Base-by-base conservation (phyloP, 2,329 filamentous ascomycete species). In the Paramyrothecium roridum region DNA sequence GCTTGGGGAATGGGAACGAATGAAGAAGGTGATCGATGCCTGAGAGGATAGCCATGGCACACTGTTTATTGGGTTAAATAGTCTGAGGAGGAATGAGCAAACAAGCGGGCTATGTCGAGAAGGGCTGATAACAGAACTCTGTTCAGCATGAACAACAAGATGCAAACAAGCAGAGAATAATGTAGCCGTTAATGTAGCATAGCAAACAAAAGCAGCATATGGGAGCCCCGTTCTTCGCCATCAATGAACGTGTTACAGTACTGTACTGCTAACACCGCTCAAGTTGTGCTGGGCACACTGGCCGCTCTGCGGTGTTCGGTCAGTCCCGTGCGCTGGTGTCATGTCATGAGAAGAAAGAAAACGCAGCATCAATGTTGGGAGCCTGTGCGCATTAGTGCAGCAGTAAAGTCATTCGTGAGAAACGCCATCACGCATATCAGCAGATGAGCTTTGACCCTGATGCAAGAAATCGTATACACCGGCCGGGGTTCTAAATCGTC, bases 401-500 rank as follows among this genome's bases (percentile, higher is more conserved):
- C 13, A 13, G 13, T 6, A 43, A n/a, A 43, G 13, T 19, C 7
- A 19, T 43, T 13, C 13, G 13, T 13, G n/a, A 13, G 37, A 43
- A 13, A 43, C 37, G 37, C 37, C n/a, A 4, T 43, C 37, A 43
- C 37, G n/a, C 37, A 43, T 43, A 13, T 13, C 37, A 43, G 37
- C 37, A 55, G 47, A 52, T 63, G 57, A 61, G 49, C 61, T 63
- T 50, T 58, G 58, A 61, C 50, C 58, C 57, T 59, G 52, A 56
- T 58, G 55, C 63, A 60, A 62, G 59, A 64, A 52, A 59, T 59
- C 53, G 57, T 59, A 58, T 51, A 65, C 62, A 61, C 57, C 60
- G 62, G 56, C 59, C 57, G 54, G 26, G 59, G 61, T 58, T 65
- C 62, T 62, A 63, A 62, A 60, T 61, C 60, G 61, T 63, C 62